phyloP scores from a whole-genome alignment of 768 basidiomycete species.

The Mycena amicta region DNA sequence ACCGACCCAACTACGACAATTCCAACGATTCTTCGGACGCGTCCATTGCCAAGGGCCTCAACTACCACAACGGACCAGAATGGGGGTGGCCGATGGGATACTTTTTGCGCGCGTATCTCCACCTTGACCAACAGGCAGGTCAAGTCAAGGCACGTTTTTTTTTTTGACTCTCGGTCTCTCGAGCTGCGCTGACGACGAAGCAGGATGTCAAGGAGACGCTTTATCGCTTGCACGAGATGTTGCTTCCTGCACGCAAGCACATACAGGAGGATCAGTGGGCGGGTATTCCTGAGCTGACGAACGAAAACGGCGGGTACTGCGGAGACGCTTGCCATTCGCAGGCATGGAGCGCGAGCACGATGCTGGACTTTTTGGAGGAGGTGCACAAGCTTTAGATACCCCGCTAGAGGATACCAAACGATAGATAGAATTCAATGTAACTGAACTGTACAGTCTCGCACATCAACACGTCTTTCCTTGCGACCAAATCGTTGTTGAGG shows the following conservation, averaged over 20 bases:
- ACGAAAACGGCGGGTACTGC: constrained; percentile 81
- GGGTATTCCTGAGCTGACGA: constrained; percentile 92
- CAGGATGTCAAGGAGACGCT: constrained; percentile 75
- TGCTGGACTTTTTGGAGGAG: constrained; percentile 85
- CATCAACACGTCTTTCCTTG: too few relatives aligned
- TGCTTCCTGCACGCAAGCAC: constrained; percentile 72
- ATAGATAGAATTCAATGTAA: not conserved
- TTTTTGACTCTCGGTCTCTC: too few relatives aligned
- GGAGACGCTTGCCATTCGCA: constrained; percentile 90
- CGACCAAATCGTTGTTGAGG: not conserved
- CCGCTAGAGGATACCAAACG: not conserved
- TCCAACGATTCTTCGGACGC: constrained; percentile 87
- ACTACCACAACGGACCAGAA: constrained; percentile 93
- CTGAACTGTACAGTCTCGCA: not conserved
- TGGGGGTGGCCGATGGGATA: constrained; percentile 97
- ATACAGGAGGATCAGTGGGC: constrained; percentile 87
- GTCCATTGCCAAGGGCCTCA: constrained; percentile 87
- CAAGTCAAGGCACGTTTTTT: too few relatives aligned
- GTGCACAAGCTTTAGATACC: constrained; percentile 48
- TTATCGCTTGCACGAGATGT: constrained; percentile 74
- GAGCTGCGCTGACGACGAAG: too few relatives aligned
- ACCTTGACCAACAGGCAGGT: constrained; percentile 79
- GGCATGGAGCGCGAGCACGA: constrained; percentile 93
- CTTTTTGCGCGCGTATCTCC: constrained; percentile 89
- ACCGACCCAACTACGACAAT: constrained; percentile 92